A percentile compares a stretch with the other conserved stretches of the same genome.
These are phyloP conservation scores for Coriolopsis trogii DNA, from an alignment of 1,284 basidiomycete species.

Conservation along the genomic window DNA sequence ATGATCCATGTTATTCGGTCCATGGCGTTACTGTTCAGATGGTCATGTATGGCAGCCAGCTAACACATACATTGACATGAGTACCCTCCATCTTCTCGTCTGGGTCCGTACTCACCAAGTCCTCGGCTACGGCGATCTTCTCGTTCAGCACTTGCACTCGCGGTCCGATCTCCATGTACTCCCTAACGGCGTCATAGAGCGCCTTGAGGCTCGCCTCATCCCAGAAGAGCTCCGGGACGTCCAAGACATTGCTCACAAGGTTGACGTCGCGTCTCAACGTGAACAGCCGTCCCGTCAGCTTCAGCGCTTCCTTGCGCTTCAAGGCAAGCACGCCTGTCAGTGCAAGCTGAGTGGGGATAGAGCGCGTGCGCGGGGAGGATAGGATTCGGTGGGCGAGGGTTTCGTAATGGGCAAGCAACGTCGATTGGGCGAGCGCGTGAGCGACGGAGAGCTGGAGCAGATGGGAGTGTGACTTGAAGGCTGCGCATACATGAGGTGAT, in stretches of 20 bases:
- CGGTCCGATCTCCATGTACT: slow-evolving; percentile 92
- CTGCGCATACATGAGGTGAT: slow-evolving; percentile 39
- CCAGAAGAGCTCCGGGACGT: slow-evolving; percentile 96
- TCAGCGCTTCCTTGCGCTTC: slow-evolving; percentile 81
- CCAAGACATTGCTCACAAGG: slow-evolving; percentile 91
- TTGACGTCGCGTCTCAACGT: slow-evolving; percentile 91
- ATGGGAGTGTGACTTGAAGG: slow-evolving; percentile 88
- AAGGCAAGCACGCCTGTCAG: slow-evolving; percentile 79
- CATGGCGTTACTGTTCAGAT: slow-evolving; percentile 90
- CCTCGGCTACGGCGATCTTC: slow-evolving; percentile 85
- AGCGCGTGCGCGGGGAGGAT: slow-evolving; percentile 73
- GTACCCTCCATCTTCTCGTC: too few relatives aligned
- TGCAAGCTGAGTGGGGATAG: slow-evolving; percentile 88
- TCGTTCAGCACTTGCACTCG: slow-evolving; percentile 90
- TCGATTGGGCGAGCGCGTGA: slow-evolving; percentile 94
- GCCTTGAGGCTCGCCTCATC: slow-evolving; percentile 89
- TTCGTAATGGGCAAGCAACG: slow-evolving; percentile 90
- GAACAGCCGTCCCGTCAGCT: slow-evolving; percentile 86
- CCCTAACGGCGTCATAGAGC: slow-evolving; percentile 90
- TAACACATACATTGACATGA: too few relatives aligned
- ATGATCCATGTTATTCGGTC: slow-evolving; percentile 95
- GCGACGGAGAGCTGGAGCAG: slow-evolving; percentile 89
- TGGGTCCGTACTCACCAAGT: slow-evolving; percentile 83
- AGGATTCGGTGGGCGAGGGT: slow-evolving; percentile 80
- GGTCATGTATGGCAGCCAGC: slow-evolving; percentile 93